phyloP scores from a whole-genome alignment of 2,329 filamentous ascomycete species.

The Xylariaceae sp. region DNA sequence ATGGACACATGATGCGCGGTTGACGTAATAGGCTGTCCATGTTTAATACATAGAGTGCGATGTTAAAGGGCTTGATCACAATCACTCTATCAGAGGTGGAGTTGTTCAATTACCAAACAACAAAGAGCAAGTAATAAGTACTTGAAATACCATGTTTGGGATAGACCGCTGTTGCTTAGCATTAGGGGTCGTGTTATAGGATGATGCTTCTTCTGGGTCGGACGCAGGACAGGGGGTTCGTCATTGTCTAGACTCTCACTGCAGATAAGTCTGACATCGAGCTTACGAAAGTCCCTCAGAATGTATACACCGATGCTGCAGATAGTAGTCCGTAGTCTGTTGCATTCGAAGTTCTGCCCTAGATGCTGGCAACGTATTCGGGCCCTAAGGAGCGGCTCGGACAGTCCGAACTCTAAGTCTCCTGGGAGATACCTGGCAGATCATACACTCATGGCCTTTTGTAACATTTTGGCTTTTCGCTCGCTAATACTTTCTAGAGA shows the following conservation, averaged over 20 bases:
- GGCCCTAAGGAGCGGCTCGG: neutral
- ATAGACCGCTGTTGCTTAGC: no score
- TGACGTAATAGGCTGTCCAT: constrained; percentile 4
- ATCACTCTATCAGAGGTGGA: no score
- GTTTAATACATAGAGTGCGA: neutral
- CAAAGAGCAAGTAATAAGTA: no score
- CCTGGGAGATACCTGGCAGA: neutral
- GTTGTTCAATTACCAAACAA: no score
- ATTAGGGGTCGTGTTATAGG: neutral
- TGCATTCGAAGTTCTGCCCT: no score
- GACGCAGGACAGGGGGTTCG: neutral
- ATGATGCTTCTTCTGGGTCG: neutral
- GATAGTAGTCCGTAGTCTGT: no score
- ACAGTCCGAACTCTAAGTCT: neutral
- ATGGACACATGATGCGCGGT: neutral
- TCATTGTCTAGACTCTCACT: neutral
- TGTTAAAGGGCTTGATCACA: no score
- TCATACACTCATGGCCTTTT: neutral
- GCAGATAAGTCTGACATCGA: neutral
- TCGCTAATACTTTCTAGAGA: no score
- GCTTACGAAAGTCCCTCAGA: no score
- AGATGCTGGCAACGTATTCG: neutral
- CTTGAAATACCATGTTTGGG: no score
- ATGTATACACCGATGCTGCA: no score
- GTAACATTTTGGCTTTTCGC: no score